Percentiles rank a stretch among this genome's conserved stretches.
These are phyloP conservation scores for Glonium stellatum DNA, from an alignment of 495 filamentous ascomycete species.

Conservation along the genomic window DNA sequence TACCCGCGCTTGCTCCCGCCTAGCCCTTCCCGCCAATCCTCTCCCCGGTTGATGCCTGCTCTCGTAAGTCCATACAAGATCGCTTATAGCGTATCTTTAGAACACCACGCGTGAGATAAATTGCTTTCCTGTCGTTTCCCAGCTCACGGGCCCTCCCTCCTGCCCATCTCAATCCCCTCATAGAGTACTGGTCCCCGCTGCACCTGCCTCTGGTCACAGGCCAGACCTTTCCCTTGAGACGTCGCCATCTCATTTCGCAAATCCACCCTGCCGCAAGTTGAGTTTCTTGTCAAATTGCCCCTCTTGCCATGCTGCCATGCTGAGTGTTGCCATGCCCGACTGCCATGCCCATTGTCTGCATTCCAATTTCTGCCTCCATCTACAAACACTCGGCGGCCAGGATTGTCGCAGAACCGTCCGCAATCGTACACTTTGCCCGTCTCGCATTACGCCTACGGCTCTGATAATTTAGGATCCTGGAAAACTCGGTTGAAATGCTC, in stretches of 20 bases:
- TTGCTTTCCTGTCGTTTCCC: background rate
- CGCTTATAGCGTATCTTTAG: conserved; percentile 1
- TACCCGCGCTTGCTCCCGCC: background rate
- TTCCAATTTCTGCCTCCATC: background rate
- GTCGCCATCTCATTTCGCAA: background rate
- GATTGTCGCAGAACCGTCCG: background rate
- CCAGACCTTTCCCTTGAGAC: background rate
- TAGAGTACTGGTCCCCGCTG: background rate
- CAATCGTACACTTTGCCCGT: background rate
- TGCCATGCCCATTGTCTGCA: too few species aligned
- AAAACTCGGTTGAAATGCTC: background rate
- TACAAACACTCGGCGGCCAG: background rate
- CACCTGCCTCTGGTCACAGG: background rate
- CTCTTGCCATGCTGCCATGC: too few species aligned
- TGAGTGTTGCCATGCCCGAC: too few species aligned
- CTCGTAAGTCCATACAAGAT: background rate
- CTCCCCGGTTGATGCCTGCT: background rate
- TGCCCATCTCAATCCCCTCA: background rate
- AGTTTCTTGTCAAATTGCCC: background rate
- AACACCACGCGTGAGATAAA: background rate
- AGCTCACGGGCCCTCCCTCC: background rate
- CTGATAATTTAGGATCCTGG: background rate
- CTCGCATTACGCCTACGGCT: too few species aligned
- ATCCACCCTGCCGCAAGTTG: background rate
- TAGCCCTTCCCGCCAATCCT: background rate